phyloP scores from a whole-genome alignment of 2,329 filamentous ascomycete genomes.

The Cladophialophora yegresii region DNA sequence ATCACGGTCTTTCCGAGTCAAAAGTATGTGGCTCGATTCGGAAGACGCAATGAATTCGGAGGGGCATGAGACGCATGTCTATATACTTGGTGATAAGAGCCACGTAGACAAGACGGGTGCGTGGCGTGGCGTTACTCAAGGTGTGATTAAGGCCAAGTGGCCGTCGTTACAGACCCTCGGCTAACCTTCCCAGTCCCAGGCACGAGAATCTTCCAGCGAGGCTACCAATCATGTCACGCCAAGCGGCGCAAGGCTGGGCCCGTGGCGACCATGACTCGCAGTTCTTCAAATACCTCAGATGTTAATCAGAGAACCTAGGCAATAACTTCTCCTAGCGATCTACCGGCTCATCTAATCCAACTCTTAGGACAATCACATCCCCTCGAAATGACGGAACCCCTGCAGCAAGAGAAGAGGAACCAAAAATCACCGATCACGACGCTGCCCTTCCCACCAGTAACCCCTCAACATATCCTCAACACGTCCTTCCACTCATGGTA shows the following conservation, averaged over 20 bases:
- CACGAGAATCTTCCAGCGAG: constrained; percentile 3
- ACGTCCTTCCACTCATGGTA: constrained; percentile 96
- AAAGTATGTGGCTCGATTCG: too few relatives aligned
- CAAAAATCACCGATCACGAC: constrained; percentile 9
- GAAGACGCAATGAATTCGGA: too few relatives aligned
- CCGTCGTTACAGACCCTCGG: too few relatives aligned
- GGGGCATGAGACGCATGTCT: too few relatives aligned
- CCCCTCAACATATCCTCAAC: constrained; percentile 82
- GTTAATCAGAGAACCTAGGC: not conserved
- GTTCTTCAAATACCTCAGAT: not conserved
- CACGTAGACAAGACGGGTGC: too few relatives aligned
- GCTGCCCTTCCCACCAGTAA: constrained; percentile 78
- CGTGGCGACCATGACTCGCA: not conserved
- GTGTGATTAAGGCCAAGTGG: too few relatives aligned
- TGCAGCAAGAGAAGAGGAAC: not conserved
- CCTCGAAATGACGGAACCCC: not conserved
- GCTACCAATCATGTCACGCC: not conserved
- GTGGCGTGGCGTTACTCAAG: too few relatives aligned
- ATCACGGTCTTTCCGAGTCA: not conserved
- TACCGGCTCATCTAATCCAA: not conserved
- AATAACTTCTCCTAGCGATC: not conserved
- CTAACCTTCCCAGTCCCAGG: not conserved
- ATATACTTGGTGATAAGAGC: too few relatives aligned
- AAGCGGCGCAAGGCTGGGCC: constrained; percentile 12
- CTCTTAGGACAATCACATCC: not conserved